Evolutionary conservation across 305 asterid species (phyloP).

Genomic region (Solanum chacoense): DNA sequence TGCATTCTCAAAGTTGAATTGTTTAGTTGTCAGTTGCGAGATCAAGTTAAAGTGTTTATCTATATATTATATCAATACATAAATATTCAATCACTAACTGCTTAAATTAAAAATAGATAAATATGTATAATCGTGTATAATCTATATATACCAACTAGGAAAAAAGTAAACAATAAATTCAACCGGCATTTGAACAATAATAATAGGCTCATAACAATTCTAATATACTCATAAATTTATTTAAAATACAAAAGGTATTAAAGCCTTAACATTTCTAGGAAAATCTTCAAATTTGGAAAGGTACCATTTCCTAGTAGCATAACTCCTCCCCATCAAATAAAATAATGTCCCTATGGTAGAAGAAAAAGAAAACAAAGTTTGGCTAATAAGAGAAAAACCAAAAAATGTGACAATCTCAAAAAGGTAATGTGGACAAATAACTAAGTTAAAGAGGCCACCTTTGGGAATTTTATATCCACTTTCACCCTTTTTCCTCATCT

Average conservation of each 20-base stretch:
- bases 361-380: slow-evolving; percentile 13
- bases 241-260: slow-evolving; percentile 23
- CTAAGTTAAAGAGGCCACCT: slow-evolving; percentile 18
- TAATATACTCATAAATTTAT: not conserved
- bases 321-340: slow-evolving; percentile 22
- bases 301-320: slow-evolving; percentile 28
- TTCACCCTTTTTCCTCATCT: slow-evolving; percentile 12
- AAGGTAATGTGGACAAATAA: slow-evolving; percentile 24
- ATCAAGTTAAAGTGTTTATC: not conserved
- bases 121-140: not conserved
- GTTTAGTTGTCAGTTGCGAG: not conserved
- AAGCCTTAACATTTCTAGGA: slow-evolving; percentile 15
- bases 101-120: not conserved
- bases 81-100: not conserved
- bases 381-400: slow-evolving; percentile 24
- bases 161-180: not conserved
- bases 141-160: not conserved
- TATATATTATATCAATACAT: not conserved
- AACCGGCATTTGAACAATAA: not conserved
- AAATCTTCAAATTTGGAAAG: slow-evolving; percentile 25
- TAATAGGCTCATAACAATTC: not conserved
- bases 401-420: slow-evolving; percentile 24
- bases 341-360: slow-evolving; percentile 8
- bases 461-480: slow-evolving; percentile 18
- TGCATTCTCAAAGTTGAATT: not conserved